These are phyloP conservation scores for Populus tremula DNA, from an alignment of 345 rosid genomes.

Conservation along the genomic window DNA sequence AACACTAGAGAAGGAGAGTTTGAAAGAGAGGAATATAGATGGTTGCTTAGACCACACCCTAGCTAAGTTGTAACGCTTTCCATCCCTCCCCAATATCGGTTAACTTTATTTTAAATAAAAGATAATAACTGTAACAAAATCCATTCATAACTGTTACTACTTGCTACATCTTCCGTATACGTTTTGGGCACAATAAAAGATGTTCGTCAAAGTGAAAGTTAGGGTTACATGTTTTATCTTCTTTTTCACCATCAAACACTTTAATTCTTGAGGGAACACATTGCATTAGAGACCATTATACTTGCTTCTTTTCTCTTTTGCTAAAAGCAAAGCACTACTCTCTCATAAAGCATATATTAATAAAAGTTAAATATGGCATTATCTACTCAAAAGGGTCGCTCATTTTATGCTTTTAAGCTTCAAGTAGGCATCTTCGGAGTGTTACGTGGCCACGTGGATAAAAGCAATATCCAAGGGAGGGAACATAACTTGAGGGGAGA, in stretches of 20 bases:
- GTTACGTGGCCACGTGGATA: constrained; percentile 63
- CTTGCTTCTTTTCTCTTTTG: constrained; percentile 30
- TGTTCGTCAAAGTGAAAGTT: constrained; percentile 37
- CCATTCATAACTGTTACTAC: constrained; percentile 16
- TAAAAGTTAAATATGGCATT: constrained; percentile 66
- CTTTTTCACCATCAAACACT: constrained; percentile 38
- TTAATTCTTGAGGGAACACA: constrained; percentile 28
- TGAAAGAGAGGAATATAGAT: constrained; percentile 31
- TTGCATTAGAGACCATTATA: constrained; percentile 24
- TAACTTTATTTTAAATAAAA: constrained; percentile 16
- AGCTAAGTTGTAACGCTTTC: constrained; percentile 3
- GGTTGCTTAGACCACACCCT: constrained; percentile 40
- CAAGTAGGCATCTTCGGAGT: constrained; percentile 48
- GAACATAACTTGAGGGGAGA: constrained; percentile 18
- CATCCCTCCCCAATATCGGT: constrained; percentile 17
- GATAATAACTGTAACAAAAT: constrained; percentile 29
- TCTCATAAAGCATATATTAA: constrained; percentile 34
- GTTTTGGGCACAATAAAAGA: constrained; percentile 17
- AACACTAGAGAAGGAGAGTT: constrained; percentile 47
- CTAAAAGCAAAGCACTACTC: constrained; percentile 52
- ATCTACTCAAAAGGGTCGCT: constrained; percentile 65
- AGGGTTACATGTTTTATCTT: constrained; percentile 33
- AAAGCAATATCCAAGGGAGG: constrained; percentile 34
- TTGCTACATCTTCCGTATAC: constrained; percentile 18
- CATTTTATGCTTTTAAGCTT: constrained; percentile 54